phyloP scores from a whole-genome alignment of 495 filamentous ascomycete species.

The Aspergillus coremiiformis region DNA sequence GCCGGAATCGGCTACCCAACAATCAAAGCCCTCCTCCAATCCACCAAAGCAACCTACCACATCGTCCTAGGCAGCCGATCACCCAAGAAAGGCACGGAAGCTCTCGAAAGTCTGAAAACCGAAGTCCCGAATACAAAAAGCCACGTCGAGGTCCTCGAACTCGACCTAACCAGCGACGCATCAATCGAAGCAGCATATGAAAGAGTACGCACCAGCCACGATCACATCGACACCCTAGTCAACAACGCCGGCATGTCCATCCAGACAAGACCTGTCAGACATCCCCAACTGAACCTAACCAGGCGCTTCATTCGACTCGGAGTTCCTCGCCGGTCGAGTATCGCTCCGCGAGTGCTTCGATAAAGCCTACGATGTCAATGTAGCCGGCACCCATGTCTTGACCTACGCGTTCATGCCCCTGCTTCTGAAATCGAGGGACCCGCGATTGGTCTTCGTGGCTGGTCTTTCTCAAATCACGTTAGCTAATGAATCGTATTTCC shows the following conservation, averaged over 20 bases:
- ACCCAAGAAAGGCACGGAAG: slow-evolving; percentile 16
- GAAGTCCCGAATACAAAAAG: slow-evolving; percentile 6
- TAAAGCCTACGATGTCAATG: slow-evolving; percentile 42
- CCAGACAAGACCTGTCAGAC: background rate
- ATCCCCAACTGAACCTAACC: background rate
- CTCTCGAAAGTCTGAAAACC: slow-evolving; percentile 16
- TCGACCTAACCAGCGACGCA: slow-evolving; percentile 24
- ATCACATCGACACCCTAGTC: slow-evolving; percentile 9
- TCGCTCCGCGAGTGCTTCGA: slow-evolving; percentile 38
- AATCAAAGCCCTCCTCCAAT: slow-evolving; percentile 17
- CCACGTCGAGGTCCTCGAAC: slow-evolving; percentile 16
- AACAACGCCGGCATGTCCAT: slow-evolving; percentile 18
- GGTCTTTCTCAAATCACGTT: slow-evolving; percentile 22
- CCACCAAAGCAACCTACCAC: slow-evolving; percentile 20
- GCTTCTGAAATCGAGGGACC: slow-evolving; percentile 38
- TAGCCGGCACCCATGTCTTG: slow-evolving; percentile 43
- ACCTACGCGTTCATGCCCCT: slow-evolving; percentile 39
- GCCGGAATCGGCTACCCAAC: slow-evolving; percentile 30
- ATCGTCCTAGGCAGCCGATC: slow-evolving; percentile 23
- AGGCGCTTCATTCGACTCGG: slow-evolving; percentile 28
- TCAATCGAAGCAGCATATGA: slow-evolving; percentile 21
- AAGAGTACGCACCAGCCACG: background rate
- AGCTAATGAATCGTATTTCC: slow-evolving; percentile 17
- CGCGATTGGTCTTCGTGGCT: slow-evolving; percentile 43
- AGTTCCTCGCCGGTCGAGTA: slow-evolving; percentile 21